A percentile compares a stretch with the other conserved stretches of the same genome.
These are phyloP conservation scores for Chiua virens DNA, from an alignment of 768 basidiomycete genomes.

Conservation along the genomic window DNA sequence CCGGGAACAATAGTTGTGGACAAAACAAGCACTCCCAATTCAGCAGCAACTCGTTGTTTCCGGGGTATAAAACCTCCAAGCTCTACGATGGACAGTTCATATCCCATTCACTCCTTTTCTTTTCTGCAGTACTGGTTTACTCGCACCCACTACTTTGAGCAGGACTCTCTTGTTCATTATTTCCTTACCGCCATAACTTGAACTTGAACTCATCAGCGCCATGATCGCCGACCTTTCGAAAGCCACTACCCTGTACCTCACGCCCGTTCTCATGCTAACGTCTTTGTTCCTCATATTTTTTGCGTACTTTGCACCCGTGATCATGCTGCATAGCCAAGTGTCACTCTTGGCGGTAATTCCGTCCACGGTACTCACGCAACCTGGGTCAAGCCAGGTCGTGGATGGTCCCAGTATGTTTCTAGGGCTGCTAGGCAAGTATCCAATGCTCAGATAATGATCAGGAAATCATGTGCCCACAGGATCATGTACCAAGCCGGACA, in stretches of 20 bases:
- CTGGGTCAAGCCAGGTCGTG: conserved; percentile 32
- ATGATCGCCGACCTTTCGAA: conserved; percentile 77
- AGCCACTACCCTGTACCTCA: conserved; percentile 63
- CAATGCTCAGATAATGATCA: neutral
- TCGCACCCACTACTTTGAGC: conserved; percentile 20
- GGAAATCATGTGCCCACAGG: conserved; percentile 40
- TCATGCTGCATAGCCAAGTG: conserved; percentile 61
- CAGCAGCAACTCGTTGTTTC: neutral
- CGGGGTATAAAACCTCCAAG: conserved; percentile 14
- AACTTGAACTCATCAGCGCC: neutral
- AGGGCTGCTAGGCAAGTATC: conserved; percentile 61
- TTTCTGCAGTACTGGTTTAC: conserved; percentile 25
- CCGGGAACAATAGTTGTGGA: conserved; percentile 15
- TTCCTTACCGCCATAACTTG: neutral
- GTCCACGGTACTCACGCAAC: conserved; percentile 42
- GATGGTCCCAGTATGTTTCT: conserved; percentile 72
- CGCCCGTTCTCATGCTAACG: conserved; percentile 64
- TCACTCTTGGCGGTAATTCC: conserved; percentile 65
- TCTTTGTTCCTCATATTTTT: conserved; percentile 66
- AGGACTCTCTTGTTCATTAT: conserved; percentile 14
- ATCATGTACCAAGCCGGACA: conserved; percentile 59
- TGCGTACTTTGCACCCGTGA: conserved; percentile 63
- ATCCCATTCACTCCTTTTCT: neutral
- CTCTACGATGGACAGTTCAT: neutral
- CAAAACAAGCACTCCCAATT: conserved; percentile 13